phyloP scores from a whole-genome alignment of 1,139 yeast genomes.

The Ogataea hybrid region DNA sequence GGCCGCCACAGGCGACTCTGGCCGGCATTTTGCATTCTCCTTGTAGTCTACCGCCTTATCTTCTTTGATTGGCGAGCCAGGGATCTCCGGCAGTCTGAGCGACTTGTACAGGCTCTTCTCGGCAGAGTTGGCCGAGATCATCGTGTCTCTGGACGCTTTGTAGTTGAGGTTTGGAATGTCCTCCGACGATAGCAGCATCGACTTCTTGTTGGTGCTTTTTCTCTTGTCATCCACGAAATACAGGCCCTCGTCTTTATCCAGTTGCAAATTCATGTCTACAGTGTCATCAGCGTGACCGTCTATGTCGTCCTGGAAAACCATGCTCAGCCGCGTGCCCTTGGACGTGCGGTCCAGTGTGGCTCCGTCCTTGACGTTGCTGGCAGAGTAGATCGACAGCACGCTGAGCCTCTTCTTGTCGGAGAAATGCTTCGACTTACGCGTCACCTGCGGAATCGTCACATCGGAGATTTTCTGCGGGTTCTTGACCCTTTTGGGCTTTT shows the following conservation, averaged over 20 bases:
- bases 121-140: slow-evolving; percentile 28
- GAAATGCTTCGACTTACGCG: slow-evolving; percentile 64
- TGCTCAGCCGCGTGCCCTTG: slow-evolving; percentile 22
- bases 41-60: slow-evolving; percentile 23
- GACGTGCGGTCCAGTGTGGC: slow-evolving; percentile 30
- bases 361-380: slow-evolving; percentile 32
- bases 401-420: slow-evolving; percentile 65
- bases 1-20: slow-evolving; percentile 11
- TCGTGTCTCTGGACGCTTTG: slow-evolving; percentile 29
- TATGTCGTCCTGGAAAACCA: slow-evolving; percentile 21
- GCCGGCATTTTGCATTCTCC: slow-evolving; percentile 5
- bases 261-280: slow-evolving; percentile 23
- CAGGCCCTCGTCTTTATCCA: slow-evolving; percentile 24
- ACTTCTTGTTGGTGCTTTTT: slow-evolving; percentile 10
- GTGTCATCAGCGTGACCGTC: slow-evolving; percentile 18
- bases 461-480: slow-evolving; percentile 52
- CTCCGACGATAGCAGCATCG: slow-evolving; percentile 12
- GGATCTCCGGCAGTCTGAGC: slow-evolving; percentile 32
- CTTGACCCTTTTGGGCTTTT: background rate
- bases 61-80: slow-evolving; percentile 34
- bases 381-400: slow-evolving; percentile 66
- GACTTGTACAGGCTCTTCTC: slow-evolving; percentile 25
- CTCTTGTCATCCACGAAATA: slow-evolving; percentile 24
- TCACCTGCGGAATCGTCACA: slow-evolving; percentile 65
- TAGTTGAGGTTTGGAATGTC: slow-evolving; percentile 21